Base-by-base conservation (phyloP, 2,329 filamentous ascomycete genomes). In the Hypoxylon sp. region DNA sequence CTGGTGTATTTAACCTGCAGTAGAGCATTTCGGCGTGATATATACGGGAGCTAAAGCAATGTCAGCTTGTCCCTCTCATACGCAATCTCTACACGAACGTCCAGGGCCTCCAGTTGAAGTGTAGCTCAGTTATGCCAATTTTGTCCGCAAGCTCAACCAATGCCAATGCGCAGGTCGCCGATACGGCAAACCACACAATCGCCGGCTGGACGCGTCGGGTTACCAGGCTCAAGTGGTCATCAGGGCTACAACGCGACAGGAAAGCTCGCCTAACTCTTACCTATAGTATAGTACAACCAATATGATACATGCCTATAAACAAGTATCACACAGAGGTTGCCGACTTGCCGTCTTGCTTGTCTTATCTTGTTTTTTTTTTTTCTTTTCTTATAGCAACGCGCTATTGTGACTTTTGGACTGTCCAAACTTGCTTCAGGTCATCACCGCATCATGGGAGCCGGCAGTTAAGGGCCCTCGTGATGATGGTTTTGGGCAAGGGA, bases 401-500 rank as follows among this genome's bases (percentile, higher is more conserved):
- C 48, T n/a, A 18, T n/a, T n/a, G n/a, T 45, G 17, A 37, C 17
- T 48, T 21, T 24, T 29, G 50, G 62, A 68, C 80, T 85, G 83
- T 86, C 78, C 78, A 73, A 62, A 78, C 79, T 84, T 85, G 82
- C 79, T 79, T 85, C 81, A 86, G 84, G 84, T 87, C 83, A 86
- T 86, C 84, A 84, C 69, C 84, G 82, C 79, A 83, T 86, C 84
- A 85, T 86, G 84, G 71, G 79, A 82, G 83, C 83, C 76, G 82
- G 73, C 81, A 72, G 54, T 69, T 74, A 81, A 82, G 82, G 83
- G 83, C 83, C 82, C 84, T 87, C 84, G 81, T 85, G 83, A 85
- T 80, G 76, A 87, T 86, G 84, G 84, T 87, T 86, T 87, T 87
- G 81, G 78, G 78, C 82, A 85, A 84, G 78, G 81, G 81, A 79